phyloP scores from a whole-genome alignment of 2,329 filamentous ascomycete species.

The Penicillium sp. region DNA sequence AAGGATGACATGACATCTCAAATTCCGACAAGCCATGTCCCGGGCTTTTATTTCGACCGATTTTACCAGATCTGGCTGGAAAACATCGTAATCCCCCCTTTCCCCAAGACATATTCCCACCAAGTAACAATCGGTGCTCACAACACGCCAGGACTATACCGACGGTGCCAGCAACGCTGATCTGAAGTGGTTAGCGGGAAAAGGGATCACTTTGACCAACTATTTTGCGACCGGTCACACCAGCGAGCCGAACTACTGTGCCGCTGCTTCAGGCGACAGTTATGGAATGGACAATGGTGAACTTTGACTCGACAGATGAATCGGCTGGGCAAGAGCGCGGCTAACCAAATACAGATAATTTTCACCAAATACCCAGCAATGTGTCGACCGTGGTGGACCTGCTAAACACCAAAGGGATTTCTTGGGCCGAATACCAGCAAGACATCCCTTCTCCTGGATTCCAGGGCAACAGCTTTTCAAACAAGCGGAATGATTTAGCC shows the following conservation, averaged over 20 bases:
- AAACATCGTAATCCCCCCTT: not conserved
- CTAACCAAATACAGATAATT: not conserved
- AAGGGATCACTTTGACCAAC: not conserved
- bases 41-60: not conserved
- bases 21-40: not conserved
- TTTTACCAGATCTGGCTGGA: not conserved
- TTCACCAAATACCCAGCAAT: not conserved
- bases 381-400: not conserved
- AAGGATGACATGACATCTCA: not conserved
- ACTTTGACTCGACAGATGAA: not conserved
- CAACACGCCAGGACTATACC: not conserved
- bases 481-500: not conserved
- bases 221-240: not conserved
- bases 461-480: not conserved
- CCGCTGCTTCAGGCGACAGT: not conserved
- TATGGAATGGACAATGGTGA: not conserved
- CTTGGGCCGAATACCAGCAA: not conserved
- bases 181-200: not conserved
- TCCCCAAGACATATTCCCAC: not conserved
- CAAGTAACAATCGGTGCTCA: not conserved
- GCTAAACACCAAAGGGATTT: not conserved
- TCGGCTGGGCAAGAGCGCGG: not conserved
- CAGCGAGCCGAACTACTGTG: not conserved
- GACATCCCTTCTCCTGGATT: not conserved
- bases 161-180: not conserved